phyloP scores from a whole-genome alignment of 768 basidiomycete genomes.

The Kondoa malvinella region DNA sequence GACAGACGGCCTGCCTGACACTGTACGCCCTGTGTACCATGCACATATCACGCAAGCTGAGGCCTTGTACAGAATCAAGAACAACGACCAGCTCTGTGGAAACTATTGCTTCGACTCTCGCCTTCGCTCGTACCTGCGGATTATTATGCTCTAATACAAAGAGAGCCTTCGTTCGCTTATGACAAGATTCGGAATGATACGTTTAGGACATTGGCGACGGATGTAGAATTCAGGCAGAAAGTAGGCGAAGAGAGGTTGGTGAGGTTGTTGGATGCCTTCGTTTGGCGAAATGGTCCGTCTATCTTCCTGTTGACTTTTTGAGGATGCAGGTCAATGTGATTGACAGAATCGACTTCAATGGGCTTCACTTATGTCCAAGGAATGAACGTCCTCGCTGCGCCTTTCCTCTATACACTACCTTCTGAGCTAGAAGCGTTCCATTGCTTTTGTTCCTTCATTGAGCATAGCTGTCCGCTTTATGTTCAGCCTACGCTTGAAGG shows the following conservation, averaged over 20 bases:
- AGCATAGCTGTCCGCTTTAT: constrained; percentile 84
- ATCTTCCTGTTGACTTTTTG: background rate
- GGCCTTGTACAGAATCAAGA: background rate
- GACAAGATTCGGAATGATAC: constrained; percentile 23
- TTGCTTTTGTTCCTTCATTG: constrained; percentile 90
- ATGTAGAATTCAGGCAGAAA: constrained; percentile 90
- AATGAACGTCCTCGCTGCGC: constrained; percentile 96
- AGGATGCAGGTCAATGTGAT: background rate
- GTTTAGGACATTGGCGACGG: constrained; percentile 88
- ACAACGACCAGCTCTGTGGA: background rate
- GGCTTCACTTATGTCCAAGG: constrained; percentile 96
- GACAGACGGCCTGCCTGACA: background rate
- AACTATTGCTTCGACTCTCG: constrained; percentile 6
- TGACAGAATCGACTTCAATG: constrained; percentile 30
- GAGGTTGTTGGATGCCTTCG: constrained; percentile 89
- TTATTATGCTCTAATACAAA: constrained; percentile 59
- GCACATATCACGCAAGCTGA: background rate
- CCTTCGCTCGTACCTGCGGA: constrained; percentile 17
- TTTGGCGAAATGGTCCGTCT: constrained; percentile 71
- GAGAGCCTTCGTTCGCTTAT: constrained; percentile 35
- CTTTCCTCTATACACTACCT: constrained; percentile 92
- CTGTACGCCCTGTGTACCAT: background rate
- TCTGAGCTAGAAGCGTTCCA: constrained; percentile 97
- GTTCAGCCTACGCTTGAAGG: constrained; percentile 91
- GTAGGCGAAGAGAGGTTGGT: constrained; percentile 95